A percentile compares a stretch with the other conserved stretches of the same genome.
Conservation (phyloP, 2,329 filamentous ascomycete genomes). For the Apiospora marii region DNA sequence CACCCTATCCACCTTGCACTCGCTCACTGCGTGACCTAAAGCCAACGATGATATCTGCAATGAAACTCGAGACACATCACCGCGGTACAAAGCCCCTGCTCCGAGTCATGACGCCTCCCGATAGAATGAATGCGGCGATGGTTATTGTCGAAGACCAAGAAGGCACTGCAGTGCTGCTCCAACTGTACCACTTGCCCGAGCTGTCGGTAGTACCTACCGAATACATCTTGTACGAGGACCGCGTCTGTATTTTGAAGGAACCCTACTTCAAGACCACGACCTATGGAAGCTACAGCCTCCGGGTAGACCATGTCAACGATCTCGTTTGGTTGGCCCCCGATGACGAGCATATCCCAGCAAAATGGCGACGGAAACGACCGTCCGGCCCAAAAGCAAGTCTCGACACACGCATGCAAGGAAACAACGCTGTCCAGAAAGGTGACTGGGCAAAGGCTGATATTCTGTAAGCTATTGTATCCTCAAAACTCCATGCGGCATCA, state of each 20-base stretch:
- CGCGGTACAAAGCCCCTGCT: constrained; percentile 31
- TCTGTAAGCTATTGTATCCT: constrained; percentile 40
- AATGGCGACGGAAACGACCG: constrained; percentile 41
- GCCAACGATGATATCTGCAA: constrained; percentile 37
- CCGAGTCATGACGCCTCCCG: constrained; percentile 33
- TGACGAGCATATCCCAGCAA: constrained; percentile 49
- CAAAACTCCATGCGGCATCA: not conserved
- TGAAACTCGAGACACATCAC: constrained; percentile 43
- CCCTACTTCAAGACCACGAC: constrained; percentile 56
- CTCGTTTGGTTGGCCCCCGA: constrained; percentile 46
- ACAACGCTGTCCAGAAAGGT: constrained; percentile 39
- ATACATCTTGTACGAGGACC: constrained; percentile 44
- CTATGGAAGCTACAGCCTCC: constrained; percentile 51
- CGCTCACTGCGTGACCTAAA: constrained; percentile 32
- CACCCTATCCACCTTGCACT: constrained; percentile 38
- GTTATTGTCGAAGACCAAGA: constrained; percentile 50
- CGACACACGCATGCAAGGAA: constrained; percentile 42
- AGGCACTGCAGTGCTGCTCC: constrained; percentile 44
- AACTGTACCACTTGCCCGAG: constrained; percentile 52
- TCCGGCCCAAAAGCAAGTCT: constrained; percentile 29
- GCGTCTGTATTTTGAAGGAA: constrained; percentile 58
- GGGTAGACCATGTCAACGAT: constrained; percentile 62
- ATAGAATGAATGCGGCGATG: constrained; percentile 32
- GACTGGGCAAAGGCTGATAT: constrained; percentile 42
- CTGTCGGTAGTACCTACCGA: constrained; percentile 43